Evolutionary conservation across 257 asterid genomes (phyloP).

Genomic region (Nicotiana attenuata): DNA sequence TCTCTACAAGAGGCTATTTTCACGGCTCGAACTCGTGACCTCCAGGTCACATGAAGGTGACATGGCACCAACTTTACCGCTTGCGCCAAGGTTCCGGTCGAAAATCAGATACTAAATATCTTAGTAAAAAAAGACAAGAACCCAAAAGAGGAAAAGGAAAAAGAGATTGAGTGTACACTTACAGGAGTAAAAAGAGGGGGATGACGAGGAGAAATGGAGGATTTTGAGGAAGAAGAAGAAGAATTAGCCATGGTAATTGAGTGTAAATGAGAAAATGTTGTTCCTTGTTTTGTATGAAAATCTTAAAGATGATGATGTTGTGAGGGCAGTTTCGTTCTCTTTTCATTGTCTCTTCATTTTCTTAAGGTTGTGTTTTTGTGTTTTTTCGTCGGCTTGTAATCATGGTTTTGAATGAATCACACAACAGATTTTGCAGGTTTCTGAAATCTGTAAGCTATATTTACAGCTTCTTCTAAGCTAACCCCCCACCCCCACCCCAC

Average conservation of each 20-base stretch:
- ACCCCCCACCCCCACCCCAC: neutral
- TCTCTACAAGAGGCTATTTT: too few species aligned
- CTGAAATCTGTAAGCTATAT: neutral
- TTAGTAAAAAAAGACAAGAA: too few species aligned
- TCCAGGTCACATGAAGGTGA: too few species aligned
- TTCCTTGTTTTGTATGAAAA: neutral
- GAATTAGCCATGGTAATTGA: conserved; percentile 51
- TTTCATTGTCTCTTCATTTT: conserved; percentile 21
- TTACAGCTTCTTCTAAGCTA: neutral
- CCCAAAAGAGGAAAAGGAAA: neutral
- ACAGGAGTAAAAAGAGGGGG: conserved; percentile 84
- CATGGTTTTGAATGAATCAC: conserved; percentile 21
- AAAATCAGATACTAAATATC: too few species aligned
- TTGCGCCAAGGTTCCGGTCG: too few species aligned
- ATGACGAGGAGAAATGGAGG: conserved; percentile 60
- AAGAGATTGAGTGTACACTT: conserved; percentile 7
- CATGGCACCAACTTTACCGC: too few species aligned
- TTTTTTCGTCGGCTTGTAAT: conserved; percentile 30
- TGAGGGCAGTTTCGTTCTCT: conserved; percentile 16
- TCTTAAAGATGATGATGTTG: neutral
- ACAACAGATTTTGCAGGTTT: conserved; percentile 22
- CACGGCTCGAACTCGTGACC: too few species aligned
- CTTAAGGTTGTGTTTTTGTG: conserved; percentile 7
- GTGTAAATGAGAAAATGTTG: neutral
- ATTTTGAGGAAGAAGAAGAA: conserved; percentile 39